Conservation (phyloP, 2,329 filamentous ascomycete genomes). For the Botrytis deweyae region DNA sequence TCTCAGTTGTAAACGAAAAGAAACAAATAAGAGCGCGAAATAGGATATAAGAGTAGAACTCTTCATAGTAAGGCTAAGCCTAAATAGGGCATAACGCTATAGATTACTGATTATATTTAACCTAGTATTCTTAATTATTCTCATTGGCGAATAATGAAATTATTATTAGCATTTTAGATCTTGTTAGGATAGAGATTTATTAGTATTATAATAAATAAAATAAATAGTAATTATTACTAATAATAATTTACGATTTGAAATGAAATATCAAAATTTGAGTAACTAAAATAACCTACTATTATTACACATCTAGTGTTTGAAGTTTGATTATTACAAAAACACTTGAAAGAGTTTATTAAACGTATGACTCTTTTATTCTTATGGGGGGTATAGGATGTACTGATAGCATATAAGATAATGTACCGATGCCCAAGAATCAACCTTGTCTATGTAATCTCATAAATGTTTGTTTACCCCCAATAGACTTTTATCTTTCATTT, state of each 20-base stretch:
- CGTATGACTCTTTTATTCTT: not conserved
- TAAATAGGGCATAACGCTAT: not conserved
- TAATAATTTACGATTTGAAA: not conserved
- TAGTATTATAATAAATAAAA: not conserved
- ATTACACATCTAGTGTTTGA: accelerated
- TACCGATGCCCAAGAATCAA: not conserved
- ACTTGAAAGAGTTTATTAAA: not conserved
- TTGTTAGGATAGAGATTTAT: not conserved
- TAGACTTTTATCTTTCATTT: not conserved
- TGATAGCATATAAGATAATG: no score
- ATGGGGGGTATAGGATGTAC: no score
- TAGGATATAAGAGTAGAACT: not conserved
- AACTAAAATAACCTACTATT: accelerated
- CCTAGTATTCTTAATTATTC: not conserved
- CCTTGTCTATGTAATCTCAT: not conserved
- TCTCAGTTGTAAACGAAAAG: not conserved
- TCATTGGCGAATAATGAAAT: accelerated
- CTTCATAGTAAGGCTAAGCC: not conserved
- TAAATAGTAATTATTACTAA: not conserved
- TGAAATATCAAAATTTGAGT: not conserved
- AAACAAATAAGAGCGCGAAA: not conserved
- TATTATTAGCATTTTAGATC: not conserved
- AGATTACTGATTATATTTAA: not conserved
- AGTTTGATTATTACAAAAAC: accelerated
- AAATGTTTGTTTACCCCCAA: not conserved